These are phyloP conservation scores for Larix sibirica DNA, from an alignment of 83 land plant genomes.

Conservation along the genomic window DNA sequence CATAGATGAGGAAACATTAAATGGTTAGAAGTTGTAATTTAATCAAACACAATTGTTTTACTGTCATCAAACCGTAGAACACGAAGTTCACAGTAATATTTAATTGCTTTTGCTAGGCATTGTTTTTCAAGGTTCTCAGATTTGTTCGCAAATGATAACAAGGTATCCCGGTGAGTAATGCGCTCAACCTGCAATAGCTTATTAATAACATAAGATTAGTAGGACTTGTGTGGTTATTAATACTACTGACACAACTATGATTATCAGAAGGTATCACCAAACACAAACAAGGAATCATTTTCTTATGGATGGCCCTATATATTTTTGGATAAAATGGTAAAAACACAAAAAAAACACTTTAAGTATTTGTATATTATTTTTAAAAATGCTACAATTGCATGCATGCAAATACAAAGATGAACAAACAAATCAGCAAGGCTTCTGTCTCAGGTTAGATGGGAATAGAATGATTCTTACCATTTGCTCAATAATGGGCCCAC, in stretches of 20 bases:
- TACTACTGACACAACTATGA: not conserved
- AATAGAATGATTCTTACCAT: conserved; percentile 55
- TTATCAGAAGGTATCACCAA: not conserved
- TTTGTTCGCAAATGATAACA: conserved; percentile 71
- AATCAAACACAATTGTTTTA: conserved; percentile 80
- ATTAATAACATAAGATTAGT: not conserved
- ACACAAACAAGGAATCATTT: not conserved
- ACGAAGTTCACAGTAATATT: conserved; percentile 91
- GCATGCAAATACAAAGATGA: no score
- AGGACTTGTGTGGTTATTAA: not conserved
- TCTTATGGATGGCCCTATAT: no score
- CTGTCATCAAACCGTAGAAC: conserved; percentile 69
- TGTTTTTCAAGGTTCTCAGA: conserved; percentile 94
- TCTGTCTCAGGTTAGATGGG: no score
- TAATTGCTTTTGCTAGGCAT: conserved; percentile 85
- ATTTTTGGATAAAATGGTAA: no score
- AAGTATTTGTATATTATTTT: no score
- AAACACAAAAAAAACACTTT: no score
- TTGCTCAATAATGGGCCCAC: conserved; percentile 96
- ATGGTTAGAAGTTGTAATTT: not conserved
- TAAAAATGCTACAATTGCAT: not conserved
- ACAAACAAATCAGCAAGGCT: no score
- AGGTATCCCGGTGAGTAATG: conserved; percentile 81
- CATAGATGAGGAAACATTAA: no score
- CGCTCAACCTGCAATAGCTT: conserved; percentile 66